phyloP scores from a whole-genome alignment of 176 grass and related monocot genomes.

The Aegilops longissima region DNA sequence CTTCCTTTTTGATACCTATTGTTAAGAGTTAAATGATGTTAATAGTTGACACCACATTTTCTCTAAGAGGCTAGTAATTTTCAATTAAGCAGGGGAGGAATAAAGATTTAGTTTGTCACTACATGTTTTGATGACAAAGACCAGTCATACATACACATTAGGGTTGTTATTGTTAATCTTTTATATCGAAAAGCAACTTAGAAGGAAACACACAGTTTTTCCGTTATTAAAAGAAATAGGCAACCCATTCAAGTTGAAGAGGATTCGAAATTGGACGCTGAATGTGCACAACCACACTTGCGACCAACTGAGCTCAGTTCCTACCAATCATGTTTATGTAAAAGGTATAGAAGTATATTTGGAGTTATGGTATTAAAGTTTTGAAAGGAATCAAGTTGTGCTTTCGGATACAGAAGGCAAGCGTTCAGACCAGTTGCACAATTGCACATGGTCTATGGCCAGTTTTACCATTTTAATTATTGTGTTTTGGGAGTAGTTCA shows the following conservation, averaged over 20 bases:
- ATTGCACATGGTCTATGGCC: background rate
- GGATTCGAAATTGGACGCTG: background rate
- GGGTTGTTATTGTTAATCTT: background rate
- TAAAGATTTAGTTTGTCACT: background rate
- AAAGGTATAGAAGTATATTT: background rate
- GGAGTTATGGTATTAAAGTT: constrained; percentile 11
- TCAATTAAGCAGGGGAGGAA: background rate
- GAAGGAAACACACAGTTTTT: background rate
- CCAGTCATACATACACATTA: background rate
- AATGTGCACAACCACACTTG: background rate
- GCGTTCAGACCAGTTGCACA: background rate
- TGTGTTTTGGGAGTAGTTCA: background rate
- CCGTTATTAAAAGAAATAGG: background rate
- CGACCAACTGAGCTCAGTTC: background rate
- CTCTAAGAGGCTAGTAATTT: background rate
- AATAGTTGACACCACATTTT: background rate
- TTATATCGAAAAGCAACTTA: background rate
- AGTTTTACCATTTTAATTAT: constrained; percentile 10
- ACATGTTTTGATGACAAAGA: background rate
- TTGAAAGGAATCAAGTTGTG: background rate
- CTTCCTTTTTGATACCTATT: background rate
- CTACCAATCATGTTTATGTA: background rate
- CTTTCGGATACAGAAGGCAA: background rate
- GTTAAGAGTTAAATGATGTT: constrained; percentile 1
- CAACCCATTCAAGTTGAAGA: background rate